phyloP scores from a whole-genome alignment of 176 grass and related monocot genomes.

The Raddia guianensis region DNA sequence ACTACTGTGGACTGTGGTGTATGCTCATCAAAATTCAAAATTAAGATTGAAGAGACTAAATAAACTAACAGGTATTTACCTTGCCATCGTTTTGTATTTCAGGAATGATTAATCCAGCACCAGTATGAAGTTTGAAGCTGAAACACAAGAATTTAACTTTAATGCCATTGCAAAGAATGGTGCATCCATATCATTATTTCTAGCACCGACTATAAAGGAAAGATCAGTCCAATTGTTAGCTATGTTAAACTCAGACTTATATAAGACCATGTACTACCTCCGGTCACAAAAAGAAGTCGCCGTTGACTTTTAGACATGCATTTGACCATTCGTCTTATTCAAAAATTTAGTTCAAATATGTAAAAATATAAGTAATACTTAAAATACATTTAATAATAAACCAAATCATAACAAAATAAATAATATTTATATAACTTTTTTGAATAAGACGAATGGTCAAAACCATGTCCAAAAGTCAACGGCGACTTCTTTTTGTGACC shows the following conservation, averaged over 20 bases:
- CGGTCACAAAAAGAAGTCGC: too few relatives aligned
- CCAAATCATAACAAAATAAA: too few relatives aligned
- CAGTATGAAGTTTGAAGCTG: conserved; percentile 95
- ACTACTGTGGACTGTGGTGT: neutral
- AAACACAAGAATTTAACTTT: conserved; percentile 38
- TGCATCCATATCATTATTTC: conserved; percentile 21
- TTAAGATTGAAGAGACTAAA: conserved; percentile 21
- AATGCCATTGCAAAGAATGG: conserved; percentile 29
- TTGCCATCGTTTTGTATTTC: conserved; percentile 89
- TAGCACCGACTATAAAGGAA: neutral
- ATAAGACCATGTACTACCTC: neutral
- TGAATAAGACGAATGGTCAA: too few relatives aligned
- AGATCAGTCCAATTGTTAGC: conserved; percentile 1
- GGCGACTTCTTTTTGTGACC: too few relatives aligned
- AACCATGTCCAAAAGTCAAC: too few relatives aligned
- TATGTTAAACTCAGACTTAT: neutral
- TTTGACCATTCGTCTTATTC: too few relatives aligned
- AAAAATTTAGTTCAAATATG: too few relatives aligned
- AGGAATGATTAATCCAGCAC: conserved; percentile 92
- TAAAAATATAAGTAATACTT: too few relatives aligned
- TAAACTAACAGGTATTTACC: conserved; percentile 49
- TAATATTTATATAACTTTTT: too few relatives aligned
- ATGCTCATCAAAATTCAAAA: conserved; percentile 13
- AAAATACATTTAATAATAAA: too few relatives aligned
- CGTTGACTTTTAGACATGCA: too few relatives aligned